Conservation (phyloP, 805 yeast genomes). For the Wilhelminamyces savonicus region DNA sequence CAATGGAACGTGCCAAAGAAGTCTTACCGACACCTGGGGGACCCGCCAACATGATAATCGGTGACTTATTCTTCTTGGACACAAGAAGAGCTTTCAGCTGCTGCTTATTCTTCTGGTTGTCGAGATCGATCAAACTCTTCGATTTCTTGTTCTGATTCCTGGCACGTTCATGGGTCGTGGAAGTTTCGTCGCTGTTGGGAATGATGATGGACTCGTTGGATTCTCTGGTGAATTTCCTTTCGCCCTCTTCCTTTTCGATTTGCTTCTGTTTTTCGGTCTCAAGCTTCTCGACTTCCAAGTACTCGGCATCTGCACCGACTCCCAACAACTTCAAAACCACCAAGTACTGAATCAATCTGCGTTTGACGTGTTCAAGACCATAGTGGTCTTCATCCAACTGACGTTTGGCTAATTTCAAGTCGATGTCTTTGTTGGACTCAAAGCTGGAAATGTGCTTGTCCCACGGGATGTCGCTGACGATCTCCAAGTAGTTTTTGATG, state of each 20-base stretch:
- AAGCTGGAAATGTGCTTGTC: slow-evolving; percentile 26
- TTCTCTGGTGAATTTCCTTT: slow-evolving; percentile 11
- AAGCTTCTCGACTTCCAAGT: slow-evolving; percentile 1
- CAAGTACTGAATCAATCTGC: slow-evolving; percentile 68
- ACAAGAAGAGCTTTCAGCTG: slow-evolving; percentile 10
- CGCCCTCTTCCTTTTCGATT: slow-evolving; percentile 5
- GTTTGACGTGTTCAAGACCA: slow-evolving; percentile 67
- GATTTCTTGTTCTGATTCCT: slow-evolving; percentile 11
- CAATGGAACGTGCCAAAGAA: slow-evolving; percentile 76
- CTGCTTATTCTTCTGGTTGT: not conserved
- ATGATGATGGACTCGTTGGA: slow-evolving; percentile 21
- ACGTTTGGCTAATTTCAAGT: slow-evolving; percentile 46
- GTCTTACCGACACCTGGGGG: slow-evolving; percentile 96
- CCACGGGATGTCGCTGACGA: slow-evolving; percentile 64
- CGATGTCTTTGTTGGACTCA: slow-evolving; percentile 37
- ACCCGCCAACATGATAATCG: slow-evolving; percentile 76
- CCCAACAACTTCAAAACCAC: slow-evolving; percentile 65
- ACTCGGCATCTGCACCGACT: slow-evolving; percentile 27
- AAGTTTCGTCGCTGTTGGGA: slow-evolving; percentile 31
- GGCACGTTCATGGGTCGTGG: slow-evolving; percentile 18
- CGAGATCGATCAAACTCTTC: slow-evolving; percentile 3
- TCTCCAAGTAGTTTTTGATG: slow-evolving; percentile 56
- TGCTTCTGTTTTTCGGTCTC: slow-evolving; percentile 4
- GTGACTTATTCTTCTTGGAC: slow-evolving; percentile 45
- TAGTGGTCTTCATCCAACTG: slow-evolving; percentile 71